These are phyloP conservation scores for Microdochium bolleyi DNA, from an alignment of 2,329 filamentous ascomycete genomes.

Conservation along the genomic window DNA sequence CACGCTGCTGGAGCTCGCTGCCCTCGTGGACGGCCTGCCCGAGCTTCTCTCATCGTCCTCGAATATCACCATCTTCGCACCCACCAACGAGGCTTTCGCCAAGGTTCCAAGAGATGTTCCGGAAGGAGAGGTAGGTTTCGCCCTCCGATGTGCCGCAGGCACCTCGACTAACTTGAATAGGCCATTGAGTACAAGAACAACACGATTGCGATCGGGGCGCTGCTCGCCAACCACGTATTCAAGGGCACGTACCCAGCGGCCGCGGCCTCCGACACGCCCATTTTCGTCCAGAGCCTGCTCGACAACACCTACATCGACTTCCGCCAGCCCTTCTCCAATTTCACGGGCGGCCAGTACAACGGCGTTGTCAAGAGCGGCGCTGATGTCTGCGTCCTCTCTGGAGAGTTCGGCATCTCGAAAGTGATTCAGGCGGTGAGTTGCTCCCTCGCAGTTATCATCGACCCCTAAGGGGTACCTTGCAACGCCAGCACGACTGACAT, in stretches of 20 bases:
- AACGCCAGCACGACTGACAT: neutral
- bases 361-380: constrained; percentile 21
- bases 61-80: constrained; percentile 26
- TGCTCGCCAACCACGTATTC: constrained; percentile 23
- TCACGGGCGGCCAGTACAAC: constrained; percentile 27
- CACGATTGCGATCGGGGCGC: constrained; percentile 18
- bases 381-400: constrained; percentile 22
- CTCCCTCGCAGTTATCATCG: neutral
- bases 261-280: constrained; percentile 17
- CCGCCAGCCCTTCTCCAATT: constrained; percentile 26
- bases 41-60: constrained; percentile 18
- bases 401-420: constrained; percentile 19
- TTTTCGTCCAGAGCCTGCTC: constrained; percentile 19
- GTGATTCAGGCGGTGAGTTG: constrained; percentile 21
- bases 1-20: constrained; percentile 12
- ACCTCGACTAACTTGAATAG: too few species aligned
- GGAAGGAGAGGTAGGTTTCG: constrained; percentile 20
- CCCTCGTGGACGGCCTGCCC: constrained; percentile 15
- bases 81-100: constrained; percentile 24
- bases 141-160: too few species aligned
- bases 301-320: constrained; percentile 18
- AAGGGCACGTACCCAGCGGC: constrained; percentile 18
- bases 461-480: neutral
- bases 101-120: constrained; percentile 21
- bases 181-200: constrained; percentile 20